These are phyloP conservation scores for Gymnopilus dilepis DNA, from an alignment of 768 basidiomycete species.

Conservation along the genomic window DNA sequence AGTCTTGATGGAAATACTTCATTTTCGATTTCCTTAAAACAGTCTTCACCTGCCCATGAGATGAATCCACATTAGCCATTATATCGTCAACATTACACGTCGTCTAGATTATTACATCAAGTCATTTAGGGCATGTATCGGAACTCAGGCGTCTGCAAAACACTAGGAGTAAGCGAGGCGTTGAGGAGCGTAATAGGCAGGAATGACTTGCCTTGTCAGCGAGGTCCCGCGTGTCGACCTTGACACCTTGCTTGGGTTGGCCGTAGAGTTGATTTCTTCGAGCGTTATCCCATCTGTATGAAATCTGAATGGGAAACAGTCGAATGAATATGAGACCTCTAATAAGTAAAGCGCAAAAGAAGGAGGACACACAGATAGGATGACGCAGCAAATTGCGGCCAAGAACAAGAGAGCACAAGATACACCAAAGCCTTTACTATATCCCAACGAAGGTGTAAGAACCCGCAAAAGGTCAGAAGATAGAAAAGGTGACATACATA, in stretches of 20 bases:
- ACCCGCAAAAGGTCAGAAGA: neutral
- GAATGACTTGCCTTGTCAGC: constrained; percentile 62
- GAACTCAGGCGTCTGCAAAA: constrained; percentile 61
- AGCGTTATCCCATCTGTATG: constrained; percentile 67
- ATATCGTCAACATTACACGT: neutral
- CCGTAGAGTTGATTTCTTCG: constrained; percentile 60
- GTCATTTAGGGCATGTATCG: constrained; percentile 51
- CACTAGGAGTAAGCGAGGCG: neutral
- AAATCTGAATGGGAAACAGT: constrained; percentile 44
- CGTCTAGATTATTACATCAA: neutral
- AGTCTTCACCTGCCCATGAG: too few species aligned
- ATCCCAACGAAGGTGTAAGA: neutral
- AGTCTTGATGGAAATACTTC: too few species aligned
- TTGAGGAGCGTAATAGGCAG: neutral
- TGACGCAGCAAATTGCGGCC: constrained; percentile 52
- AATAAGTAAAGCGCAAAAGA: too few species aligned
- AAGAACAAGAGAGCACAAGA: constrained; percentile 53
- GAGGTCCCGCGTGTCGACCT: constrained; percentile 67
- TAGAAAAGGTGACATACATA: constrained; percentile 47
- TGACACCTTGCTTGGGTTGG: constrained; percentile 47
- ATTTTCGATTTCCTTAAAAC: too few species aligned
- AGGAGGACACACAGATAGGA: constrained; percentile 51
- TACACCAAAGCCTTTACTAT: constrained; percentile 60
- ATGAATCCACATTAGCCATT: neutral
- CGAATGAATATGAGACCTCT: neutral